Evolutionary conservation across 208 protist genomes (phyloP).

Genomic region (Leishmania arabica): DNA sequence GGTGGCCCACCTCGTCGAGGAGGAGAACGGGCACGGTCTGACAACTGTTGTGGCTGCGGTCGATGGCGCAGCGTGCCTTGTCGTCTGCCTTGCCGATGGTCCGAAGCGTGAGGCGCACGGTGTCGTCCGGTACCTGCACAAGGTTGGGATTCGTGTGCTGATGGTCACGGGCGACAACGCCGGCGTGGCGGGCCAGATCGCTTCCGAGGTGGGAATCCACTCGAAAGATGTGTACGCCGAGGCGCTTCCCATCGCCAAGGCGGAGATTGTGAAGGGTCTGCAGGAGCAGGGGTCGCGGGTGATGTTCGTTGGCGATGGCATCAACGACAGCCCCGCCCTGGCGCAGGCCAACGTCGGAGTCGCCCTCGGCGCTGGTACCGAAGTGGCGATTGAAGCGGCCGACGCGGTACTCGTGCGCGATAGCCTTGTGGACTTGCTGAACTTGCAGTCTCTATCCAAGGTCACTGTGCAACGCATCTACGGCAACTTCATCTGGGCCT

Average conservation of each 20-base stretch:
- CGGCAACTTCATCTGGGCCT: slow-evolving; percentile 91
- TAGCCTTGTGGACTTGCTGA: slow-evolving; percentile 73
- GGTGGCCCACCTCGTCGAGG: slow-evolving; percentile 28
- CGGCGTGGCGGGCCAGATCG: slow-evolving; percentile 63
- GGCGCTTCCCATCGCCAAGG: slow-evolving; percentile 86
- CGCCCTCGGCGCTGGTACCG: slow-evolving; percentile 84
- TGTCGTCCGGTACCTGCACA: slow-evolving; percentile 72
- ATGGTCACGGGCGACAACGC: slow-evolving; percentile 90
- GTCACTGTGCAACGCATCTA: slow-evolving; percentile 80
- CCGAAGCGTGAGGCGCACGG: slow-evolving; percentile 82
- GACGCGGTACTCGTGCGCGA: slow-evolving; percentile 84
- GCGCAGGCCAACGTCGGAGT: slow-evolving; percentile 88
- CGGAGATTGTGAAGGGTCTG: slow-evolving; percentile 70
- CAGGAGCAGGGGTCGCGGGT: slow-evolving; percentile 54
- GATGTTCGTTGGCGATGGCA: slow-evolving; percentile 91
- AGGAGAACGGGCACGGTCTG: slow-evolving; percentile 39
- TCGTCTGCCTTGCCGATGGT: slow-evolving; percentile 84
- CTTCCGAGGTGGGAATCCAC: slow-evolving; percentile 76
- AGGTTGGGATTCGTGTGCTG: slow-evolving; percentile 42
- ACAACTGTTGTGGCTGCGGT: slow-evolving; percentile 86
- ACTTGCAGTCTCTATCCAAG: slow-evolving; percentile 60
- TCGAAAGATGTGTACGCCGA: slow-evolving; percentile 70
- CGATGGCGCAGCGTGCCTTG: slow-evolving; percentile 42
- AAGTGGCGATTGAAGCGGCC: slow-evolving; percentile 83
- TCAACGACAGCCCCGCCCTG: slow-evolving; percentile 91